phyloP scores from a whole-genome alignment of 495 filamentous ascomycete genomes.

The Pseudomonodictys pantanalensis region DNA sequence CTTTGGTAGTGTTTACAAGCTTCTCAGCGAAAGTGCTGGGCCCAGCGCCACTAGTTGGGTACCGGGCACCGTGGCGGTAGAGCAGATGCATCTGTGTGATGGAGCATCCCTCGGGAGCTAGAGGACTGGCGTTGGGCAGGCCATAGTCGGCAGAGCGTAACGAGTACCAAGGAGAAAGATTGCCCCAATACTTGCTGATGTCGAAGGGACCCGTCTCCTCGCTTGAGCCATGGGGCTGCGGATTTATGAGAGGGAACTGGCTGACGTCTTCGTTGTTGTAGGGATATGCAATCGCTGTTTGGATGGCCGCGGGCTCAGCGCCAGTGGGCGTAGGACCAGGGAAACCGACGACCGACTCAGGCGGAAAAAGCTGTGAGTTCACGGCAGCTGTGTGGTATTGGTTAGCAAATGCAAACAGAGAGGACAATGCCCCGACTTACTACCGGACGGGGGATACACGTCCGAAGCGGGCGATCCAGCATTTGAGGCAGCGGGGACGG shows the following conservation, averaged over 20 bases:
- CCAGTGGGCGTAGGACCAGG: constrained; percentile 9
- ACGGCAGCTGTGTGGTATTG: not conserved
- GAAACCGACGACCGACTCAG: constrained; percentile 2
- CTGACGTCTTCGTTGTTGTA: not conserved
- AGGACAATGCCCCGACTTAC: not conserved
- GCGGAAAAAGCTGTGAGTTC: constrained; percentile 2
- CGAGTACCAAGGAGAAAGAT: constrained; percentile 10
- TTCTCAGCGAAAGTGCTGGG: constrained; percentile 12
- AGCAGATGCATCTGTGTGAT: constrained; percentile 23
- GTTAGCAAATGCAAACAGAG: not conserved
- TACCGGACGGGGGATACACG: constrained; percentile 2
- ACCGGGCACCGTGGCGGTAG: constrained; percentile 24
- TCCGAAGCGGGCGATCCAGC: not conserved
- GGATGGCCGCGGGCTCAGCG: constrained; percentile 1
- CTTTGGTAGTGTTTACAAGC: constrained; percentile 12
- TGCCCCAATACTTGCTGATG: constrained; percentile 12
- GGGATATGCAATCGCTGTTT: not conserved
- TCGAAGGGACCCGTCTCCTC: not conserved
- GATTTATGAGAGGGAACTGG: not conserved
- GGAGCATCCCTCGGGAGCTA: constrained; percentile 14
- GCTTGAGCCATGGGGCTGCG: not conserved
- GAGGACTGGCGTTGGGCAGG: constrained; percentile 14
- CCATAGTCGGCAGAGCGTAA: constrained; percentile 6
- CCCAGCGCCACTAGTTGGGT: constrained; percentile 21
- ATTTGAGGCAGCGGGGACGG: not conserved